Evolutionary conservation across 2,329 filamentous ascomycete genomes (phyloP), one percentile per base, ranked within the genome.

Genomic region (Drechslerella coelobrocha): DNA sequence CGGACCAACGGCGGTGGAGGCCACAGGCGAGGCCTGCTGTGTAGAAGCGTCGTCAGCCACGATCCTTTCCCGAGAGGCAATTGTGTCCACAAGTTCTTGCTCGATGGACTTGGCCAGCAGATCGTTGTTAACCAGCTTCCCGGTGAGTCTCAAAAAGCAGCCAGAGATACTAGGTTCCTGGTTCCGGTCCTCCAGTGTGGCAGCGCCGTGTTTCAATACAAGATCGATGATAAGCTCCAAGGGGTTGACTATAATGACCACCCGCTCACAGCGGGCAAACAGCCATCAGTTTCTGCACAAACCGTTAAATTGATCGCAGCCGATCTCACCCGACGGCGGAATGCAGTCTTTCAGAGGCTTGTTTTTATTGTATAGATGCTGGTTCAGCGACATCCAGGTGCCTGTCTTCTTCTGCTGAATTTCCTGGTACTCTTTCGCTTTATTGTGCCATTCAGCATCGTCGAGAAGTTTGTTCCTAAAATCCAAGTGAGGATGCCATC

Each of bases 391-490:
- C 53, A 60, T 55, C 66, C 66, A 71, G 17, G 66, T 71, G 27
- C 66, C 66, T 10, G 66, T 71, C 39, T 71, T 71, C 48, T 71
- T 71, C 23, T 63, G 52, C 51, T 59, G 54, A 14, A 62, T 71
- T 14, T 62, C 66, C 29, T 71, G 66, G 45, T 71, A 71, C 43
- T 71, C 59, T 29, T 55, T 71, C 27, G 66, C 66, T n/a, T 60
- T 53, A 21, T 63, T 48, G 23, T 54, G 62, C 66, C 66, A 71
- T 31, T 45, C 54, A n/a, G 51, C 53, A 52, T 71, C 54, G 29
- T 71, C 66, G 39, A 71, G 59, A 21, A 71, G 59, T 63, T 71
- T 71, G 51, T 71, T 71, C 53, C 66, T 71, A 63, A 14, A 55
- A 17, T 51, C 24, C 12, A 47, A 50, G 57, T 71, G 37, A 69